Conservation (phyloP, 2,329 filamentous ascomycete genomes). For the Paecilomyces dactylethromorphus region DNA sequence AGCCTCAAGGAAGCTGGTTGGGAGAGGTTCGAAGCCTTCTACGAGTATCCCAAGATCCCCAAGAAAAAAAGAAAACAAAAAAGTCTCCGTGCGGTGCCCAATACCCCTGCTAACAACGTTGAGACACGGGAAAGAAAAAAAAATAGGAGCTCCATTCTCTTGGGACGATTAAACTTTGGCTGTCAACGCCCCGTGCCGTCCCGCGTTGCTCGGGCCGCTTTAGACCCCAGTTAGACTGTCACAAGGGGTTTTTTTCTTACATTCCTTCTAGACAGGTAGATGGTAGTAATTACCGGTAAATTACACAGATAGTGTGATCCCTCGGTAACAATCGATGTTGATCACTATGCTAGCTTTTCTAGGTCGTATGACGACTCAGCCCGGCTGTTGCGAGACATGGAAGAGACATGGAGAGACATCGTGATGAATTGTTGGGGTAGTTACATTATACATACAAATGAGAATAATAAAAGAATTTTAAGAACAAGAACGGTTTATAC, state of each 20-base stretch:
- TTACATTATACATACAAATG: not conserved
- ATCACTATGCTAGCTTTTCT: not conserved
- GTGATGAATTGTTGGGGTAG: not conserved
- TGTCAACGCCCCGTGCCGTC: not conserved
- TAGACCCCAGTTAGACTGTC: not conserved
- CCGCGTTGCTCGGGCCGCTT: not conserved
- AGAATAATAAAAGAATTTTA: not conserved
- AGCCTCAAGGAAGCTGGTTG: too few relatives aligned
- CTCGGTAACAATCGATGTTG: not conserved
- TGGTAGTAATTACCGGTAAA: not conserved
- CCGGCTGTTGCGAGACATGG: not conserved
- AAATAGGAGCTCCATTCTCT: not conserved
- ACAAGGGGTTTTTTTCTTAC: not conserved
- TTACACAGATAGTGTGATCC: not conserved
- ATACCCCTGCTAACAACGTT: too few relatives aligned
- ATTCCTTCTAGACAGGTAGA: not conserved
- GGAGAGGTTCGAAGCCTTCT: too few relatives aligned
- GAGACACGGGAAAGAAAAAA: not conserved
- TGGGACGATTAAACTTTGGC: not conserved
- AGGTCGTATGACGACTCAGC: not conserved
- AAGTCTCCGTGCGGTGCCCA: too few relatives aligned
- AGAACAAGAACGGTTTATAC: not conserved
- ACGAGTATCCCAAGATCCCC: too few relatives aligned
- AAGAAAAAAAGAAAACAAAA: too few relatives aligned
- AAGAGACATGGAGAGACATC: not conserved